phyloP scores from a whole-genome alignment of 345 rosid species.

The Zanthoxylum bungeanum region DNA sequence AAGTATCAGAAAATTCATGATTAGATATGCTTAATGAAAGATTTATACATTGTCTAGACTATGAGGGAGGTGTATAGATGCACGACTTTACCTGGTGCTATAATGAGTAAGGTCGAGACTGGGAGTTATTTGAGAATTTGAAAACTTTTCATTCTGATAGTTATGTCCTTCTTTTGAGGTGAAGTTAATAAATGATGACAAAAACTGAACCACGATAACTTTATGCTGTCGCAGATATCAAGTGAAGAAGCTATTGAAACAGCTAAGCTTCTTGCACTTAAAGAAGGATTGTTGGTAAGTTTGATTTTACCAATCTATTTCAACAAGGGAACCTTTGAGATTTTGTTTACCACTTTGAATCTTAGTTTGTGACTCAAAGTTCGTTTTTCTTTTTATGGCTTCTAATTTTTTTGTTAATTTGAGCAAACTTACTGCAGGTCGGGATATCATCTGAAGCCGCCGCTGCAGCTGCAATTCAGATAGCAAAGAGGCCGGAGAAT shows the following conservation, averaged over 20 bases:
- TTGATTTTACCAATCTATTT: not conserved
- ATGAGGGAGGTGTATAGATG: not conserved
- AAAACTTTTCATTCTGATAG: not conserved
- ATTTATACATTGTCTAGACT: not conserved
- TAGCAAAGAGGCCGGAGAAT: constrained; percentile 65
- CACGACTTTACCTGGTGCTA: not conserved
- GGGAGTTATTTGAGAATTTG: not conserved
- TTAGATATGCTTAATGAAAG: not conserved
- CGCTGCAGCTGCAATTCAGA: constrained; percentile 46
- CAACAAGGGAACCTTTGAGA: not conserved
- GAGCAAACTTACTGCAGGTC: constrained; percentile 32
- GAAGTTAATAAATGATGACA: not conserved
- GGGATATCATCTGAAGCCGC: constrained; percentile 81
- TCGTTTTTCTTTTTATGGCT: not conserved
- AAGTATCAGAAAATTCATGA: not conserved
- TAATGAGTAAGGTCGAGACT: not conserved
- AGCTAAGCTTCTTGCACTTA: constrained; percentile 51
- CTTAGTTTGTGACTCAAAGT: not conserved
- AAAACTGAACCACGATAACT: not conserved
- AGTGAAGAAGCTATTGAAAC: constrained; percentile 59
- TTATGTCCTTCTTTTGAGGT: not conserved
- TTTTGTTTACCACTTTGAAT: not conserved
- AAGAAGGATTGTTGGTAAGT: constrained; percentile 57
- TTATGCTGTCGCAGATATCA: constrained; percentile 36
- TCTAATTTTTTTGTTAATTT: not conserved